Conservation (phyloP, 768 basidiomycete species). For the Tremella mesenterica region DNA sequence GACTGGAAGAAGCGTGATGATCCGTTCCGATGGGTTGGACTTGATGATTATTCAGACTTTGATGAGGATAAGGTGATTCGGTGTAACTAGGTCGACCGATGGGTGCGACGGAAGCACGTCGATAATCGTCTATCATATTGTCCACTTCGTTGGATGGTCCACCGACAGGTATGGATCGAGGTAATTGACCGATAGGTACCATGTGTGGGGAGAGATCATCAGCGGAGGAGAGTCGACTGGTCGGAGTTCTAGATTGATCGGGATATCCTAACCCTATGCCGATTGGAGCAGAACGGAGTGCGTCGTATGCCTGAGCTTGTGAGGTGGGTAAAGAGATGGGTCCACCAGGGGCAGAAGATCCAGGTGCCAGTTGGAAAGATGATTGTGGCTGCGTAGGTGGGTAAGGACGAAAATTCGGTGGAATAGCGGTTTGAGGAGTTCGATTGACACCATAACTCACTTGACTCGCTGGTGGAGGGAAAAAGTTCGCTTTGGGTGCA, state of each 20-base stretch:
- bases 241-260: conserved; percentile 16
- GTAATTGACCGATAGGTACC: conserved; percentile 30
- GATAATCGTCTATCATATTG: conserved; percentile 5
- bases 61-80: background rate
- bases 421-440: conserved; percentile 20
- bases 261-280: conserved; percentile 36
- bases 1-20: background rate
- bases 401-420: conserved; percentile 21
- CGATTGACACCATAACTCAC: too few species aligned
- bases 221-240: conserved; percentile 23
- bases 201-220: conserved; percentile 32
- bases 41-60: too few species aligned
- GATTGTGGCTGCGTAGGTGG: conserved; percentile 4
- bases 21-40: background rate
- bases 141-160: conserved; percentile 5
- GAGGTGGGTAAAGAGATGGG: conserved; percentile 19
- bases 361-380: conserved; percentile 21
- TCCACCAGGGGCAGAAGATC: conserved; percentile 16
- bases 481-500: conserved; percentile 14
- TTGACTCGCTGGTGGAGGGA: conserved; percentile 21
- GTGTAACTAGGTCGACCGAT: conserved; percentile 4
- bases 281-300: conserved; percentile 25
- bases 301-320: conserved; percentile 4
- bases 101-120: conserved; percentile 8
- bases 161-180: conserved; percentile 9